Evolutionary conservation across 2,329 filamentous ascomycete species (phyloP), one percentile per base, ranked within the genome.

Genomic region (Aureobasidium sp.): DNA sequence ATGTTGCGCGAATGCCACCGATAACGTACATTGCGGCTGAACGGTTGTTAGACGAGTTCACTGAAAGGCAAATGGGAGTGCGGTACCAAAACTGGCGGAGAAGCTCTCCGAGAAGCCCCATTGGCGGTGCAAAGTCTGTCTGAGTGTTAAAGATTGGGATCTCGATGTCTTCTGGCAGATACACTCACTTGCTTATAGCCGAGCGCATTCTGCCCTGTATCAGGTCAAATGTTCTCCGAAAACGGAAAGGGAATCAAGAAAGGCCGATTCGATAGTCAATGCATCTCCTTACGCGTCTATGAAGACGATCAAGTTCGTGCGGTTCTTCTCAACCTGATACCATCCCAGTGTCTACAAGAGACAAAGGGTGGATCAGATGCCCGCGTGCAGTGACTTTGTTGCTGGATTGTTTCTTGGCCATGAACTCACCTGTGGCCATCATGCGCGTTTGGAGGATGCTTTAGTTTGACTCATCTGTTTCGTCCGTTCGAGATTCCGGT

Each of bases 1-100:
- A 86, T 0, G 82, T 84, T 4, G 83, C 80, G 49, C 82, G 78
- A 39, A 84, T 81, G 63, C 80, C 83, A 36, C 83, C 83, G 47
- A 86, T 78, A 62, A 84, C 85, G 70, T 85, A 86, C 2, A 86
- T 73, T 1, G 83, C 83, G 64, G 83, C 83, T 85, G 48, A 11
- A 27, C 5, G 1, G 1, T 7, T 37, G 52, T 70, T 34, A 69
- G 65, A 34, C 57, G 48, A 27, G 34, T 36, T 11, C 48, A 27
- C 11, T 8, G 58, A 36, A 3, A 21, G 10, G n/a, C 16, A 9
- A 6, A 36, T 5, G 34, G 11, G 16, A 27, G 16, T 52, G 27
- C 73, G 37, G 27, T 69, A 84, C 81, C 81, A 65, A 84, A 84
- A 13, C 81, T 83, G 2, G 82, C 83, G 3, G 82, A 77, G 66